Evolutionary conservation across 768 basidiomycete genomes (phyloP).

Genomic region (Termitomyces sp.): DNA sequence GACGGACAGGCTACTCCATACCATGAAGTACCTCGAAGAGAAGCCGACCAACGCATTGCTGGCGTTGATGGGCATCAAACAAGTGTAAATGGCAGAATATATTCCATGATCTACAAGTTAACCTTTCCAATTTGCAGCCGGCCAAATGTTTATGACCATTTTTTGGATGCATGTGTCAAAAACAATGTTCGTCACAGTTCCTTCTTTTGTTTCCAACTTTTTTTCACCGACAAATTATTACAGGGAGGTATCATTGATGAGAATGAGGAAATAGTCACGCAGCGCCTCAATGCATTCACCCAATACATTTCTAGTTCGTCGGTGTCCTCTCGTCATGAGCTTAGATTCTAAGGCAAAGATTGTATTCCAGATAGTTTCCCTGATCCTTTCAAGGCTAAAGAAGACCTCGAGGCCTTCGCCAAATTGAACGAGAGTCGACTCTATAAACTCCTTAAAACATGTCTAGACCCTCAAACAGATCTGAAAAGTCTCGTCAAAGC

Average conservation of each 20-base stretch:
- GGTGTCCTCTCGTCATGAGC: background rate
- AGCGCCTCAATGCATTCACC: slow-evolving; percentile 48
- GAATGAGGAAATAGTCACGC: slow-evolving; percentile 59
- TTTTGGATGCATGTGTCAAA: slow-evolving; percentile 65
- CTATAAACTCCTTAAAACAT: slow-evolving; percentile 78
- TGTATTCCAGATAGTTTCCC: slow-evolving; percentile 41
- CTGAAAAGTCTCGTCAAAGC: slow-evolving; percentile 77
- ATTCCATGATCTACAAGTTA: background rate
- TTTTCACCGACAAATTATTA: background rate
- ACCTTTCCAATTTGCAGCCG: slow-evolving; percentile 33
- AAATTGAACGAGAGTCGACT: slow-evolving; percentile 80
- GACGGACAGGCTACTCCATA: slow-evolving; percentile 77
- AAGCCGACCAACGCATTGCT: slow-evolving; percentile 53
- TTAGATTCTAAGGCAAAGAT: background rate
- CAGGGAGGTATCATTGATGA: slow-evolving; percentile 91
- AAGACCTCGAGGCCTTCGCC: slow-evolving; percentile 81
- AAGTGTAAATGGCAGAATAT: slow-evolving; percentile 39
- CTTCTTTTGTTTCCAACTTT: background rate
- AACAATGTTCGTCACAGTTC: slow-evolving; percentile 66
- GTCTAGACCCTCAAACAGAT: slow-evolving; percentile 82
- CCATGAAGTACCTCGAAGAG: slow-evolving; percentile 65
- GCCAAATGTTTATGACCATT: slow-evolving; percentile 67
- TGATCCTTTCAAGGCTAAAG: slow-evolving; percentile 68
- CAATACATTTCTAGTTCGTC: slow-evolving; percentile 57
- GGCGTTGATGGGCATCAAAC: slow-evolving; percentile 56